Conservation (phyloP, 257 asterid species). For the Solanum tarapatanum region DNA sequence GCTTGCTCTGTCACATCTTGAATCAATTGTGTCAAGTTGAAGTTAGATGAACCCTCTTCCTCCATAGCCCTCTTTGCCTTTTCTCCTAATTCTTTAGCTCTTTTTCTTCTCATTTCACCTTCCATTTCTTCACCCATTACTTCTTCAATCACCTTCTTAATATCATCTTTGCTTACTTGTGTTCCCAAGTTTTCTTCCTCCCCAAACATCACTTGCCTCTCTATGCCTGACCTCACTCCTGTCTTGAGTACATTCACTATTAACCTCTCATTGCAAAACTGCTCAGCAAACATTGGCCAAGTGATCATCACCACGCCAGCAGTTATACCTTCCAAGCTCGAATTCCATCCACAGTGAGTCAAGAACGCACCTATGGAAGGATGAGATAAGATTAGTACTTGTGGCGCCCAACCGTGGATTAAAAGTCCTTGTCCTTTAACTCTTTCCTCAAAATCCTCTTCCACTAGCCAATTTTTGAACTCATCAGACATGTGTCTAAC, state of each 20-base stretch:
- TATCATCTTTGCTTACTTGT: constrained; percentile 8
- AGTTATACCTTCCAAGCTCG: constrained; percentile 5
- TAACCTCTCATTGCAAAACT: constrained; percentile 23
- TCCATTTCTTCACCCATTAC: constrained; percentile 20
- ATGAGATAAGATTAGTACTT: constrained; percentile 13
- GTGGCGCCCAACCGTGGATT: constrained; percentile 21
- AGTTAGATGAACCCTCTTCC: constrained; percentile 28
- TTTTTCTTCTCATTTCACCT: constrained; percentile 18
- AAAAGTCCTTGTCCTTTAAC: background rate
- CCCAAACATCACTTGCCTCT: background rate
- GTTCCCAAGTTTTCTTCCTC: background rate
- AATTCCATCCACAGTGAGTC: constrained; percentile 18
- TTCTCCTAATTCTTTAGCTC: constrained; percentile 18
- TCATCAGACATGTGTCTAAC: constrained; percentile 1
- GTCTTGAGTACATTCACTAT: constrained; percentile 13
- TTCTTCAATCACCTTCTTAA: constrained; percentile 12
- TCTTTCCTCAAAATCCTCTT: constrained; percentile 2
- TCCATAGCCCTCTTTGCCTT: constrained; percentile 21
- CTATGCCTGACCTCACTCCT: constrained; percentile 25
- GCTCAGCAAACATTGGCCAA: constrained; percentile 34
- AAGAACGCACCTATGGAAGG: constrained; percentile 1
- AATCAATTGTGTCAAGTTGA: constrained; percentile 15
- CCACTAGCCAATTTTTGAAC: background rate
- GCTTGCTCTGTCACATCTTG: constrained; percentile 13
- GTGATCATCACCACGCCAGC: constrained; percentile 11